Percentiles rank a stretch among this genome's conserved stretches.
phyloP scores from a whole-genome alignment of 2,329 filamentous ascomycete genomes.

The Dryadomyces sulphureus region DNA sequence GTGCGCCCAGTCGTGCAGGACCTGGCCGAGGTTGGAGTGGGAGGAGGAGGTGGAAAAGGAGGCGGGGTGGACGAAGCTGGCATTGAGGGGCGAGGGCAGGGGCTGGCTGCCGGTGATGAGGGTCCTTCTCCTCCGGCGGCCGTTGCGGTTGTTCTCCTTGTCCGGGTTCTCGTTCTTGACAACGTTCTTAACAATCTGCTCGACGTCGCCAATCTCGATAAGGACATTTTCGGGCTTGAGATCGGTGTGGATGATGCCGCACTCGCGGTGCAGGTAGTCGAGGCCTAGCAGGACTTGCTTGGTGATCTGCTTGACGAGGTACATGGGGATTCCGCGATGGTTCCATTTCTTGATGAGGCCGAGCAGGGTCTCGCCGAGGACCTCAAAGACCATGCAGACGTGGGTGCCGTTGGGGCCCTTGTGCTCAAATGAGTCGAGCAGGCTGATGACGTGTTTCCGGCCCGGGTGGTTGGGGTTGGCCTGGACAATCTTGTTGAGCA shows the following conservation, averaged over 20 bases:
- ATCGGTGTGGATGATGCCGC: slow-evolving; percentile 97
- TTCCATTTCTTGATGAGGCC: slow-evolving; percentile 98
- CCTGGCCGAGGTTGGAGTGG: slow-evolving; percentile 67
- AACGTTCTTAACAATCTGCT: slow-evolving; percentile 93
- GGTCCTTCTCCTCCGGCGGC: slow-evolving; percentile 74
- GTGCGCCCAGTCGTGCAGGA: slow-evolving; percentile 48
- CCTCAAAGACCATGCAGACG: slow-evolving; percentile 99
- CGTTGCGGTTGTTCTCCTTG: slow-evolving; percentile 86
- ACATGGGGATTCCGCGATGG: slow-evolving; percentile 90
- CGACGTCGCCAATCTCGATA: slow-evolving; percentile 97
- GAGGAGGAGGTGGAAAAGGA: slow-evolving; percentile 49
- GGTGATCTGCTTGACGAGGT: slow-evolving; percentile 94
- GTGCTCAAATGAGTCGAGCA: slow-evolving; percentile 94
- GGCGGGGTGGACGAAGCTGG: slow-evolving; percentile 71
- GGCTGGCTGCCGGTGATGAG: slow-evolving; percentile 96
- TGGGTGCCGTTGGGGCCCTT: slow-evolving; percentile 93
- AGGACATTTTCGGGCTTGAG: slow-evolving; percentile 96
- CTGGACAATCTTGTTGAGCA: slow-evolving; percentile 90
- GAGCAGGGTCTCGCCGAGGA: slow-evolving; percentile 85
- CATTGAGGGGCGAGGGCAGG: slow-evolving; percentile 84
- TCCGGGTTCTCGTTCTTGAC: slow-evolving; percentile 65
- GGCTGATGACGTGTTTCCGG: slow-evolving; percentile 85
- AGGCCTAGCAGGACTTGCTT: slow-evolving; percentile 93
- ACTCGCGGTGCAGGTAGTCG: slow-evolving; percentile 94
- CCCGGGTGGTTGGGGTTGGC: slow-evolving; percentile 92